phyloP scores from a whole-genome alignment of 805 yeast genomes.

The Starmera pachycereana region DNA sequence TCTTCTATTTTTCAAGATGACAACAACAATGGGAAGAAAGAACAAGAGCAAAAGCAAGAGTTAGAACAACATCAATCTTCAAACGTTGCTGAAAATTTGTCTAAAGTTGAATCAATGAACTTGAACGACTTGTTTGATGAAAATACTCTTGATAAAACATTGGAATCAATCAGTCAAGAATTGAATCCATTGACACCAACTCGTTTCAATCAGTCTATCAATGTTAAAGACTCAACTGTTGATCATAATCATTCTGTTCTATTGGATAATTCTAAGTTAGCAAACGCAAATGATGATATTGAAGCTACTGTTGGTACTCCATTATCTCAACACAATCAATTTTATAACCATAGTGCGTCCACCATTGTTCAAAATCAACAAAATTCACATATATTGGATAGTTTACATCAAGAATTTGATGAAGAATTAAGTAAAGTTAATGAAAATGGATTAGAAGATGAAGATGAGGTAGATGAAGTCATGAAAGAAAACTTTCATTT shows the following conservation, averaged over 20 bases:
- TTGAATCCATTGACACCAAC: slow-evolving; percentile 15
- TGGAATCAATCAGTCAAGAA: not conserved
- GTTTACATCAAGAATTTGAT: slow-evolving; percentile 2
- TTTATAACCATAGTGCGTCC: not conserved
- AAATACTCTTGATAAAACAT: slow-evolving; percentile 8
- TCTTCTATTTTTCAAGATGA: slow-evolving; percentile 10
- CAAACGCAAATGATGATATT: slow-evolving; percentile 10
- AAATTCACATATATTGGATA: slow-evolving; percentile 3
- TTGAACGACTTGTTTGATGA: too few species aligned
- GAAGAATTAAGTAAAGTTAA: not conserved
- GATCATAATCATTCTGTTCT: slow-evolving; percentile 9
- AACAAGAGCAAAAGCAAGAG: slow-evolving; percentile 19
- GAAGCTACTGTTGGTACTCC: slow-evolving; percentile 10
- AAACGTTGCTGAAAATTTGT: too few species aligned
- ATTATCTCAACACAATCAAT: slow-evolving; percentile 4
- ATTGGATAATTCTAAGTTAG: slow-evolving; percentile 13
- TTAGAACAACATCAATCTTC: not conserved
- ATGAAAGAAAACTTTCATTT: not conserved
- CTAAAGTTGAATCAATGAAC: too few species aligned
- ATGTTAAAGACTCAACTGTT: slow-evolving; percentile 19
- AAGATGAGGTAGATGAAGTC: not conserved
- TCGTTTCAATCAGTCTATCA: slow-evolving; percentile 20
- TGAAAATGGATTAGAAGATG: not conserved
- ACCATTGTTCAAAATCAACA: slow-evolving; percentile 2
- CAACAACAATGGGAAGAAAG: slow-evolving; percentile 20